phyloP scores from a whole-genome alignment of 2,329 filamentous ascomycete genomes.

The Stachybotrys echinatus region DNA sequence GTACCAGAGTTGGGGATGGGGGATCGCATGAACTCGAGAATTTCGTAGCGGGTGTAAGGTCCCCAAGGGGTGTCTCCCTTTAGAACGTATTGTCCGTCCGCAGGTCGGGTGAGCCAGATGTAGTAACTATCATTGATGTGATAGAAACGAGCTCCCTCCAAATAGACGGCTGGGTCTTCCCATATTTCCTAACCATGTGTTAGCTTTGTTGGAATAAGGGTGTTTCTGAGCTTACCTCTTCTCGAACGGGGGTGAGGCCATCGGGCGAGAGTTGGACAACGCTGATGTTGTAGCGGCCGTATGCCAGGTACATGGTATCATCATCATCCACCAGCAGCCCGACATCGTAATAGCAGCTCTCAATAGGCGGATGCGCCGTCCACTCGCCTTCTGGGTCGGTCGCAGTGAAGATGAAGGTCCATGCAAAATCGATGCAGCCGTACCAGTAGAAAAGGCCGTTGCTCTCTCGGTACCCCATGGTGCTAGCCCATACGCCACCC shows the following conservation, averaged over 20 bases:
- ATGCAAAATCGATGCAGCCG: conserved; percentile 41
- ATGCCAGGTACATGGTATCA: conserved; percentile 52
- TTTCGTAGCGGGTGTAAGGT: conserved; percentile 38
- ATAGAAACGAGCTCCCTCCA: conserved; percentile 52
- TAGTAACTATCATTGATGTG: conserved; percentile 50
- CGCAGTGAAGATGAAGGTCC: conserved; percentile 51
- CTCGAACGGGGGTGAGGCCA: conserved; percentile 36
- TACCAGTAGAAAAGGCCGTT: conserved; percentile 11
- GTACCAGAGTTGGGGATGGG: conserved; percentile 36
- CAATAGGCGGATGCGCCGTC: conserved; percentile 31
- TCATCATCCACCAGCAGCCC: conserved; percentile 50
- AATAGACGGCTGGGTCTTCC: conserved; percentile 5
- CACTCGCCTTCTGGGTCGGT: conserved; percentile 33
- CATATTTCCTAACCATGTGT: conserved; percentile 4
- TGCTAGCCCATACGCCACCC: conserved; percentile 50
- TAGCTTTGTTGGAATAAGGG: conserved; percentile 24
- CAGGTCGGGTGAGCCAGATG: conserved; percentile 42
- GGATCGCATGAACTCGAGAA: conserved; percentile 32
- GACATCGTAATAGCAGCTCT: conserved; percentile 52
- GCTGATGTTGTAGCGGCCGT: conserved; percentile 42
- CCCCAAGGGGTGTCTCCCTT: conserved; percentile 41
- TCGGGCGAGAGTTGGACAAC: conserved; percentile 46
- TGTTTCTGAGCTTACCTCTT: too few relatives aligned
- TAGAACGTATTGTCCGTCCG: conserved; percentile 39
- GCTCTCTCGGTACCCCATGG: conserved; percentile 8